phyloP scores from a whole-genome alignment of 495 filamentous ascomycete genomes.

The Hypoxylon perforatum region DNA sequence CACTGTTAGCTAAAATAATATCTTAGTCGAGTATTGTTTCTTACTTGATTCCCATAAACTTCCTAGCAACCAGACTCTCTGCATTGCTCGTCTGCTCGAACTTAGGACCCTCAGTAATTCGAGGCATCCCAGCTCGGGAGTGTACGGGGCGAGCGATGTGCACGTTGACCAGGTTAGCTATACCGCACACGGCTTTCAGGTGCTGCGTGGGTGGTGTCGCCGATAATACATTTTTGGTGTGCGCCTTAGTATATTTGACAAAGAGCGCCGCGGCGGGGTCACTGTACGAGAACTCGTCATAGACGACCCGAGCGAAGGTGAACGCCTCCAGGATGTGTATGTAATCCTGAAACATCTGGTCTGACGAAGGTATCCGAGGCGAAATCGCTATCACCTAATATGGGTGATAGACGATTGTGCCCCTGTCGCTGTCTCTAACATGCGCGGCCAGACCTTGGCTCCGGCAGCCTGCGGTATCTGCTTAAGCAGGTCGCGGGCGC shows the following conservation, averaged over 20 bases:
- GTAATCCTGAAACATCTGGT: background rate
- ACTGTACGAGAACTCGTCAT: conserved; percentile 76
- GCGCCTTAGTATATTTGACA: conserved; percentile 53
- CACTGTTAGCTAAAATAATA: too few species aligned
- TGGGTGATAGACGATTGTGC: too few species aligned
- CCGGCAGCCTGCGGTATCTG: too few species aligned
- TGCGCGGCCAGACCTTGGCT: too few species aligned
- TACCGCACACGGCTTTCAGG: conserved; percentile 68
- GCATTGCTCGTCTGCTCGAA: conserved; percentile 43
- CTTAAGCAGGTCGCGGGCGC: too few species aligned
- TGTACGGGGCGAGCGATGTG: conserved; percentile 54
- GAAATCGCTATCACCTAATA: too few species aligned
- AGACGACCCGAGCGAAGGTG: conserved; percentile 69
- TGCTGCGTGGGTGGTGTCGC: conserved; percentile 70
- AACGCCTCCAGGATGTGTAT: conserved; percentile 65
- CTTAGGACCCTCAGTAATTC: conserved; percentile 43
- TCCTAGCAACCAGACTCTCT: conserved; percentile 45
- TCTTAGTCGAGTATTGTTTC: too few species aligned
- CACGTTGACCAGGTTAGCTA: conserved; percentile 65
- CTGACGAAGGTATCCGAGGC: too few species aligned
- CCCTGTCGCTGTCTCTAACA: too few species aligned
- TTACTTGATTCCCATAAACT: conserved; percentile 44
- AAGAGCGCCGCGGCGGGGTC: conserved; percentile 50
- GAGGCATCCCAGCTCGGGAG: conserved; percentile 48
- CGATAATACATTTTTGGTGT: conserved; percentile 73